Evolutionary conservation across 2,329 filamentous ascomycete genomes (phyloP).

Genomic region (Parastagonospora avenae): DNA sequence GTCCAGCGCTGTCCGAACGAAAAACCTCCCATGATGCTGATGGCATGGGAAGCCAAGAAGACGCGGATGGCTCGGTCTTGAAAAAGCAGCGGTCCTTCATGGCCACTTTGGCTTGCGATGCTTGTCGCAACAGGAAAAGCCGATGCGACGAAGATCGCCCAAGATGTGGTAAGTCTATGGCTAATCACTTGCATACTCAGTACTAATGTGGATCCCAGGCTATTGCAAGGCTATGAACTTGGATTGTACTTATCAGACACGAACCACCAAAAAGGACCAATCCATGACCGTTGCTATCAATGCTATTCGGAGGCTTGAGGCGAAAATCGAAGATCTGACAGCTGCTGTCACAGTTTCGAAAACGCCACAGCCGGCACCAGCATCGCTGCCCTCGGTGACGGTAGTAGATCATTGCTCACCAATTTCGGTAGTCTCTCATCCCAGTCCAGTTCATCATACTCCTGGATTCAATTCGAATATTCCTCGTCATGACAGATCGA

Average conservation of each 20-base stretch:
- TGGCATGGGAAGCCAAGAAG: conserved; percentile 27
- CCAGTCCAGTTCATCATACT: conserved; percentile 29
- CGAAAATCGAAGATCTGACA: conserved; percentile 58
- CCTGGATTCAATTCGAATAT: conserved; percentile 10
- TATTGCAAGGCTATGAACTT: conserved; percentile 56
- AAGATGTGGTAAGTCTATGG: conserved; percentile 46
- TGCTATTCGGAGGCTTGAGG: conserved; percentile 58
- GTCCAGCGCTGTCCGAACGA: conserved; percentile 18
- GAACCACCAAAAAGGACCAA: conserved; percentile 60
- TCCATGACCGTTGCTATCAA: conserved; percentile 61
- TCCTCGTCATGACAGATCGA: conserved; percentile 22
- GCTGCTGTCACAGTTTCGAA: conserved; percentile 38
- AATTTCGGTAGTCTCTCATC: conserved; percentile 31
- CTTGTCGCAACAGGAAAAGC: conserved; percentile 60
- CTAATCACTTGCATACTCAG: neutral
- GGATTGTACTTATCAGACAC: conserved; percentile 60
- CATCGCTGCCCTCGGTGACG: conserved; percentile 10
- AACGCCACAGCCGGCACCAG: conserved; percentile 7
- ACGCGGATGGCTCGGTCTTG: conserved; percentile 29
- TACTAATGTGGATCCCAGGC: neutral
- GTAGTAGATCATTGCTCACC: conserved; percentile 35
- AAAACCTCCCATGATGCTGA: conserved; percentile 27
- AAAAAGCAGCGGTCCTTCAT: conserved; percentile 45
- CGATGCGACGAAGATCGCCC: conserved; percentile 61
- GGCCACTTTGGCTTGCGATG: conserved; percentile 56